Base-by-base conservation (phyloP, 2,329 filamentous ascomycete species). In the Rhinocladiella mackenziei region DNA sequence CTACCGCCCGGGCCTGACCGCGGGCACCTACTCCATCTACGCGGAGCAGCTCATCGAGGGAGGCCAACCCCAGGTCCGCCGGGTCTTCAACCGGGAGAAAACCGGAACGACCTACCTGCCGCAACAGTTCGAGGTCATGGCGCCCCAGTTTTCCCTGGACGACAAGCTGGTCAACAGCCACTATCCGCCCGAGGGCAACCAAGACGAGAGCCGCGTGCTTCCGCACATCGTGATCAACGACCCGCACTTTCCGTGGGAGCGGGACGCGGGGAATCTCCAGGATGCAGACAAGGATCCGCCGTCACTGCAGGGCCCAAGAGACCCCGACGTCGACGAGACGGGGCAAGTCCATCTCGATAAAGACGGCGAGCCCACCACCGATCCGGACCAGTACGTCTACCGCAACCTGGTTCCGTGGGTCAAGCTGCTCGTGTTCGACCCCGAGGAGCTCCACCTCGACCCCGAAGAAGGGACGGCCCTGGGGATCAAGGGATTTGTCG, bases 201-300 rank as follows among this genome's bases (percentile, higher is more conserved):
- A 47, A 0, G 71, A 64, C n/a, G 45, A 58, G 1, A 44, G 42
- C 3, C 25, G 55, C 0, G 61, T 66, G 1, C 50, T 74, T 2
- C 72, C 71, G 1, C 70, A 74, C 50, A 51, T 74, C 0, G 66
- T 74, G 3, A 57, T 74, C 14, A 67, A 52, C 1, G 68, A 73
- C 45, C 65, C 69, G 0, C 60, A 65, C 41, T 48, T 72, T 1
- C 71, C 70, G 0, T 74, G 72, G 72, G 65, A 69, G 50, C 47
- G 67, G 1, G 11, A 52, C 0, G 62, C 48, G 1, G 63, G 39
- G 2, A 33, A 2, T n/a, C 8, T 55, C 13, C 43, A 43, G 1
- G 48, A 32, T 32, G 10, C 39, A 32, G 39, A 43, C 17, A 37
- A 31, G 10, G n/a, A n/a, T n/a, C n/a, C n/a, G n/a, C n/a, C n/a